Conservation (phyloP, 75 land plant genomes). For the Pseudotsuga menziesii region DNA sequence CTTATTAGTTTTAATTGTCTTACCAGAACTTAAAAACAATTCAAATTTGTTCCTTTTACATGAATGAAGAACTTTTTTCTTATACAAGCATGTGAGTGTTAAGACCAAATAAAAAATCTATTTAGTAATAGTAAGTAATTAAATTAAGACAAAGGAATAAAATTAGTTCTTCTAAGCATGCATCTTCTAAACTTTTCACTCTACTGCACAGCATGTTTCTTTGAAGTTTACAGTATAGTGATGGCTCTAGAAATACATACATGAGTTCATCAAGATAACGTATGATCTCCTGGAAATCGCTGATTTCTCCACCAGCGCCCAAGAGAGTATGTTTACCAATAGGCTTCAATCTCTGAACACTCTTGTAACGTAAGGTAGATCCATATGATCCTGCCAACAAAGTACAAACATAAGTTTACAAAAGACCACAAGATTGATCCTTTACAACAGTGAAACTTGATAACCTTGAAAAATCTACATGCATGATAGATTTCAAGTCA, state of each 20-base stretch:
- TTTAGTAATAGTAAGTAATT: background rate
- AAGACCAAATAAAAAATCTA: background rate
- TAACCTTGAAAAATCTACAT: background rate
- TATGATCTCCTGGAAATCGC: slow-evolving; percentile 85
- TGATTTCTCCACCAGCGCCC: slow-evolving; percentile 95
- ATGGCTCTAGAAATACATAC: slow-evolving; percentile 33
- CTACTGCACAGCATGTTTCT: background rate
- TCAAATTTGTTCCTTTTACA: background rate
- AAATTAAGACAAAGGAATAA: no score
- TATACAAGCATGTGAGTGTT: background rate
- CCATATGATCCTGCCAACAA: slow-evolving; percentile 80
- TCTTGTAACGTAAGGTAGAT: slow-evolving; percentile 89
- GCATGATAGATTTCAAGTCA: background rate
- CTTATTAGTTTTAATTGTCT: background rate
- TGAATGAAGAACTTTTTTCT: background rate
- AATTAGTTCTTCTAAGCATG: background rate
- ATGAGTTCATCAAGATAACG: slow-evolving; percentile 69
- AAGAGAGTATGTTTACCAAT: slow-evolving; percentile 78
- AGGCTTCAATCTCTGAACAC: slow-evolving; percentile 76
- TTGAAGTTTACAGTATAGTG: background rate
- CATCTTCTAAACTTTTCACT: background rate
- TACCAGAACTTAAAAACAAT: background rate
- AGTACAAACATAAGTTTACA: background rate
- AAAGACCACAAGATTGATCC: background rate
- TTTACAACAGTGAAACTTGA: background rate